Evolutionary conservation across 139 green algal species (phyloP).

Genomic region (Desmodesmus armatus): DNA sequence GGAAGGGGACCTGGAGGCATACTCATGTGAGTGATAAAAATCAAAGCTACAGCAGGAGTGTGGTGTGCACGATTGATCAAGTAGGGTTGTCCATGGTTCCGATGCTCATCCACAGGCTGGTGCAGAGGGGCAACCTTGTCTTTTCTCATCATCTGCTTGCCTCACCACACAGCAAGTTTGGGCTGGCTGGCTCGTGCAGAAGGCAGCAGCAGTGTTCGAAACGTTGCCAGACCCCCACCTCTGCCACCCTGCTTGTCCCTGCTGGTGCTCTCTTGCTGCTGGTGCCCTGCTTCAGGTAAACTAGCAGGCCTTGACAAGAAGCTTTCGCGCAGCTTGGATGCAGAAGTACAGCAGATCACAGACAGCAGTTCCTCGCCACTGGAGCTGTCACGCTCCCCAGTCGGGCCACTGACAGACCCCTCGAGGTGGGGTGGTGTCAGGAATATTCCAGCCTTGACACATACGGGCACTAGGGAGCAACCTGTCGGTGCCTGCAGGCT

Average conservation of each 20-base stretch:
- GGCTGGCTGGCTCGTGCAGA: neutral
- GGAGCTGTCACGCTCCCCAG: constrained; percentile 86
- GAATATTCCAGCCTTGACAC: neutral
- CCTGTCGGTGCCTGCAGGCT: too few species aligned
- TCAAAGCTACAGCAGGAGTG: neutral
- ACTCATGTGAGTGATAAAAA: constrained; percentile 97
- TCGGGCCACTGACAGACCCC: constrained; percentile 85
- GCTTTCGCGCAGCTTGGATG: constrained; percentile 91
- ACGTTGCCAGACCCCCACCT: too few species aligned
- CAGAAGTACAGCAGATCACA: constrained; percentile 79
- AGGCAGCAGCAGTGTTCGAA: neutral
- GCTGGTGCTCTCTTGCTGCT: neutral
- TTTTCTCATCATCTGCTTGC: too few species aligned
- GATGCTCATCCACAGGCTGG: too few species aligned
- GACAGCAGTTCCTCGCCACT: constrained; percentile 64
- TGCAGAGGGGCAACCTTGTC: too few species aligned
- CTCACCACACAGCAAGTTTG: neutral
- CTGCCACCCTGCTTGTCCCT: too few species aligned
- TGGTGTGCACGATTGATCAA: too few species aligned
- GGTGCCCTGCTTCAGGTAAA: constrained; percentile 83
- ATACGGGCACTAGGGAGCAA: too few species aligned
- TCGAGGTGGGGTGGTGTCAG: constrained; percentile 56
- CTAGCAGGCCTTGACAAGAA: constrained; percentile 98
- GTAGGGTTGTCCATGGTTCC: too few species aligned
- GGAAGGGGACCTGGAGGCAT: constrained; percentile 90